Base-by-base conservation (phyloP, 2,329 filamentous ascomycete genomes). In the Hypocreales sp. region DNA sequence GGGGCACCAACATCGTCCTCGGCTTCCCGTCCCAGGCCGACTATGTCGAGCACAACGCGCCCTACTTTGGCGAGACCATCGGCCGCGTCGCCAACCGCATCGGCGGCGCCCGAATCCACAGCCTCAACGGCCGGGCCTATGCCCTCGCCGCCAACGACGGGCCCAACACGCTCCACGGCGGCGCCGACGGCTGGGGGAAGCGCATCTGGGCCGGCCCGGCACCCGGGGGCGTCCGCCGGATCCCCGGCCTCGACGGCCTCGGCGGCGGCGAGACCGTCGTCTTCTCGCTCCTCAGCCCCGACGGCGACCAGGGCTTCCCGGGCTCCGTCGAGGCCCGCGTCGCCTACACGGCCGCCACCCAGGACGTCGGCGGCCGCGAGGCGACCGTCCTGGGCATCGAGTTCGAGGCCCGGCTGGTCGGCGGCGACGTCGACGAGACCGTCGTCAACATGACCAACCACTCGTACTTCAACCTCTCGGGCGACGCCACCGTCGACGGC, bases 371-470 rank as follows among this genome's bases (percentile, higher is more conserved):
- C 5, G 72, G 69, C 12, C 69, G 66, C 34, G 65, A 76, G 35
- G 74, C 76, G 36, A 72, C 70, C 2, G 70, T 90, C 13, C 55
- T 95, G 31, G 75, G 75, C 31, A 80, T 92, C 26, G 90, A 95
- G 51, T 95, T 92, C 48, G 80, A 93, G 60, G 84, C 79, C 13
- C 72, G 82, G 51, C 63, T 95, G 25, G 64, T 83, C 4, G 76
- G 68, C 4, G 76, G 68, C 4, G 76, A 79, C 26, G 77, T 75
- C 9, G 74, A 86, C n/a, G 87, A 94, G 64, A 95, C 87, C 0
- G 75, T 75, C 22, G 70, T 95, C 49, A 92, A 86, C 55, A 68
- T 95, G 56, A 95, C 90, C 26, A 98, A 95, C 58, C 87, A 98
- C 60, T 92, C 82, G 21, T 79, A 79, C 58, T 79, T 79, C 53